Base-by-base conservation (phyloP, 768 basidiomycete genomes). In the Lactifluus hygrophoroides region DNA sequence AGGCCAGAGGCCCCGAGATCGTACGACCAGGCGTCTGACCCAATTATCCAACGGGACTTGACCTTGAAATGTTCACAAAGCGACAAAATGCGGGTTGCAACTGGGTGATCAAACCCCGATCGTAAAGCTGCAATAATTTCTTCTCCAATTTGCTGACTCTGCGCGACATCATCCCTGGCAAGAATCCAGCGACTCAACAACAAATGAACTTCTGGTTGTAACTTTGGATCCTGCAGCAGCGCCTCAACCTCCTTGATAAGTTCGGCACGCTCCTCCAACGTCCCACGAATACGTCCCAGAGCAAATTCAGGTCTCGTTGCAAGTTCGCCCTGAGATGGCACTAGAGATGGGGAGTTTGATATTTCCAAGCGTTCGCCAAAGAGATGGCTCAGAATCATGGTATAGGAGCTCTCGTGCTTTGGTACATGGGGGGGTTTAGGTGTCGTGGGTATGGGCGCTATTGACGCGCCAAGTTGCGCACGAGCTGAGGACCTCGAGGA, bases 21-120 rank as follows among this genome's bases (percentile, higher is more conserved):
- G 69, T 96, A 92, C 0, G 94, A 88, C 96, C 96, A 98, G 0
- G 91, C 89, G 69, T 99, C 96, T 19, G 94, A 97, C 19, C 95
- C 94, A 65, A 99, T 88, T 71, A 99, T 98, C 96, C 96, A 99
- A 58, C 90, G 79, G 7, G 90, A 93, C 37, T 76, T 76, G 8
- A 83, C 75, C 42, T 81, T 74, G 65, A 96, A 82, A 64, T 85
- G 80, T 19, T 80, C 72, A 40, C 78, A 77, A 11, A 88, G 74
- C 16, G 77, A 66, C 37, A 91, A 77, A 45, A 90, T 77, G 28
- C 77, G 77, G 40, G 81, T 72, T 5, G 80, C 81, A 9, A 77
- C 71, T 5, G 77, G 69, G 58, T 78, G 74, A 8, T 69, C 59
- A 48, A 71, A 47, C 17, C 75, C 56, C 17, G 74, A 73, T 64